Evolutionary conservation across 2,329 filamentous ascomycete genomes (phyloP), one percentile per base, ranked within the genome.

Genomic region (Talaromyces islandicus): DNA sequence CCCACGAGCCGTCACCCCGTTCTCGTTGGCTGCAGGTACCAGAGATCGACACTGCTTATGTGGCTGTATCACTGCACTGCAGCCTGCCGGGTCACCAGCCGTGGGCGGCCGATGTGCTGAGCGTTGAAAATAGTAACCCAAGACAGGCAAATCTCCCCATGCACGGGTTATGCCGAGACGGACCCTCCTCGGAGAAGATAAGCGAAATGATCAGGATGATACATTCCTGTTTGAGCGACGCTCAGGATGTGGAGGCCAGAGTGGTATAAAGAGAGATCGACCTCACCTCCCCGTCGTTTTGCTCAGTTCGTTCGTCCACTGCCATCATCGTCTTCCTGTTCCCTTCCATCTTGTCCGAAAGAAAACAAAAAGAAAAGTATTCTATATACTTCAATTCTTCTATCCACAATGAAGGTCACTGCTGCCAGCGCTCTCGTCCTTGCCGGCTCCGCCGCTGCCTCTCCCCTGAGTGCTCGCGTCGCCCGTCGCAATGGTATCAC

Each of bases 361-460:
- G 29, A 27, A 29, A 52, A 27, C 25, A 27, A 55, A 17, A 14
- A 51, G 17, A 29, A 52, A 27, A 52, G 24, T 52, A 52, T 52
- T 52, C 48, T 30, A 35, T 24, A 48, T 56, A 48, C 41, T 35
- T 29, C n/a, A 60, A 30, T 29, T 56, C 61, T 63, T 14, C 24
- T 54, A 57, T 60, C 52, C 71, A 80, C 64, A 53, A 85, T 85
- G 83, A 84, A 81, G 76, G 73, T 81, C 72, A 67, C 77, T 54
- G 60, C 71, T 46, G 65, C 71, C 62, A 68, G 72, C 63, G 59
- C 55, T 43, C 67, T 74, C 56, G 64, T 81, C 51, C 71, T 79
- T 60, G 76, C 78, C 57, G 73, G 73, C 59, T 67, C 73, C 59
- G 76, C 74, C 54, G 55, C 80, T 38, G 80, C 79, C 38, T 78